A percentile compares a stretch with the other conserved stretches of the same genome.
These are phyloP conservation scores for Backusella westeae DNA, from an alignment of 192 early-diverging fungal genomes.

Conservation along the genomic window DNA sequence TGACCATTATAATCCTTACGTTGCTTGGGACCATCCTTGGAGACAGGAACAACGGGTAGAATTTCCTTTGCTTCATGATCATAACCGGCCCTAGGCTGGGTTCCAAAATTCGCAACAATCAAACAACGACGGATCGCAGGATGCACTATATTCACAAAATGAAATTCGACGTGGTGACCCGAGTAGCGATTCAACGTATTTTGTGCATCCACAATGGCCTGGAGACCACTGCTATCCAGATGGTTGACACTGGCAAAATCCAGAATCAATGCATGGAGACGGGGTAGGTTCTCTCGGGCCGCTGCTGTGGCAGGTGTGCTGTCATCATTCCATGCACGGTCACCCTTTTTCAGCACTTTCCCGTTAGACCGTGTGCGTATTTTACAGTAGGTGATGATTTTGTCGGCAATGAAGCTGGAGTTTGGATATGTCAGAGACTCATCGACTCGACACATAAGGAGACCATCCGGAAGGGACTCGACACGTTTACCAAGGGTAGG, in stretches of 20 bases:
- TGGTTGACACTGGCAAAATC: constrained; percentile 78
- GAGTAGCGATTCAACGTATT: constrained; percentile 20
- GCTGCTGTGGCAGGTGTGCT: constrained; percentile 34
- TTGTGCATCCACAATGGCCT: constrained; percentile 66
- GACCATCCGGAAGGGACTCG: constrained; percentile 47
- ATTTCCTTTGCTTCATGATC: neutral
- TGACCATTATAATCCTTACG: neutral
- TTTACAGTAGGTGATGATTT: constrained; percentile 42
- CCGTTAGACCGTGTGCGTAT: constrained; percentile 16
- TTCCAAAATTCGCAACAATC: constrained; percentile 21
- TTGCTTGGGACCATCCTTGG: neutral
- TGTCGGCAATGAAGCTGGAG: constrained; percentile 52
- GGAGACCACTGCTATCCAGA: constrained; percentile 80
- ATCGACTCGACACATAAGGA: constrained; percentile 68
- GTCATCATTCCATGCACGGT: constrained; percentile 32
- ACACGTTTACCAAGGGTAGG: constrained; percentile 16
- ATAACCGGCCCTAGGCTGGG: neutral
- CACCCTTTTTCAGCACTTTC: constrained; percentile 13
- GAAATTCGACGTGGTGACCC: constrained; percentile 23
- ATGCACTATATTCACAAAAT: constrained; percentile 29
- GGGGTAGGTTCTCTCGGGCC: constrained; percentile 39
- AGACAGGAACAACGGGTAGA: neutral
- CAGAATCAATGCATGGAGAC: constrained; percentile 72
- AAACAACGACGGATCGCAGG: constrained; percentile 14
- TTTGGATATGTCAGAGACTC: constrained; percentile 76